Percentiles rank a stretch among this genome's conserved stretches.
phyloP scores from a whole-genome alignment of 805 yeast genomes.

The Ogataea allantospora region DNA sequence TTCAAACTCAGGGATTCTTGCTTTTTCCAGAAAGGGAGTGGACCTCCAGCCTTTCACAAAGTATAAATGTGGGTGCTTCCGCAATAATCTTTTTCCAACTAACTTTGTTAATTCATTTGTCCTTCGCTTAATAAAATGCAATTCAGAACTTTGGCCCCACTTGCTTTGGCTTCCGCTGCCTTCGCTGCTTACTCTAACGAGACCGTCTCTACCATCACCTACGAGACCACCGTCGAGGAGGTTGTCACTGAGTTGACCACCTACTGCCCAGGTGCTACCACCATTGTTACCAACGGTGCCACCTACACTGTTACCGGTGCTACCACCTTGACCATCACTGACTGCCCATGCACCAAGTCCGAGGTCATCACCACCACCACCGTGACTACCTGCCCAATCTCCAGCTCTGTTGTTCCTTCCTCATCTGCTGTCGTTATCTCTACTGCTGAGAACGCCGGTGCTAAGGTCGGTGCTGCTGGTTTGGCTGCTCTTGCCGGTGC shows the following conservation, averaged over 20 bases:
- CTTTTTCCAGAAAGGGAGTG: slow-evolving; percentile 11
- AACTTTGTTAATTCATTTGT: slow-evolving; percentile 21
- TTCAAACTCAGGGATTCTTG: slow-evolving; percentile 13
- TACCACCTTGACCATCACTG: slow-evolving; percentile 81
- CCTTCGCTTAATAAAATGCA: slow-evolving; percentile 39
- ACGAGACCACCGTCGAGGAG: slow-evolving; percentile 42
- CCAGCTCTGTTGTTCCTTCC: slow-evolving; percentile 18
- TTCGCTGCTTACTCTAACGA: slow-evolving; percentile 45
- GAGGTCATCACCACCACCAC: slow-evolving; percentile 27
- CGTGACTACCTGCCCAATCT: slow-evolving; percentile 19
- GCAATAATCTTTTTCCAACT: slow-evolving; percentile 6
- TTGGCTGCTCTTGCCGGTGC: slow-evolving; percentile 38
- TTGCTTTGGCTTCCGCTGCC: slow-evolving; percentile 40
- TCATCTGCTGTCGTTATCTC: slow-evolving; percentile 22
- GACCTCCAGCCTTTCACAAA: slow-evolving; percentile 1
- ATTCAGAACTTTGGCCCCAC: slow-evolving; percentile 34
- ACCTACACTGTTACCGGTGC: slow-evolving; percentile 76
- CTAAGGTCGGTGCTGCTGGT: slow-evolving; percentile 40
- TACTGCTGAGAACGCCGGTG: slow-evolving; percentile 34
- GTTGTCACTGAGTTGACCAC: slow-evolving; percentile 74
- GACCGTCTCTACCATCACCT: slow-evolving; percentile 49
- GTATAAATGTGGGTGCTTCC: slow-evolving; percentile 10
- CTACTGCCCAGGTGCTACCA: slow-evolving; percentile 79
- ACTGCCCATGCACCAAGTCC: slow-evolving; percentile 75
- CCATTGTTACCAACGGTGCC: slow-evolving; percentile 58